Percentiles rank a stretch among this genome's conserved stretches.
phyloP scores from a whole-genome alignment of 495 filamentous ascomycete genomes.

The Hypoxylon fragiforme region DNA sequence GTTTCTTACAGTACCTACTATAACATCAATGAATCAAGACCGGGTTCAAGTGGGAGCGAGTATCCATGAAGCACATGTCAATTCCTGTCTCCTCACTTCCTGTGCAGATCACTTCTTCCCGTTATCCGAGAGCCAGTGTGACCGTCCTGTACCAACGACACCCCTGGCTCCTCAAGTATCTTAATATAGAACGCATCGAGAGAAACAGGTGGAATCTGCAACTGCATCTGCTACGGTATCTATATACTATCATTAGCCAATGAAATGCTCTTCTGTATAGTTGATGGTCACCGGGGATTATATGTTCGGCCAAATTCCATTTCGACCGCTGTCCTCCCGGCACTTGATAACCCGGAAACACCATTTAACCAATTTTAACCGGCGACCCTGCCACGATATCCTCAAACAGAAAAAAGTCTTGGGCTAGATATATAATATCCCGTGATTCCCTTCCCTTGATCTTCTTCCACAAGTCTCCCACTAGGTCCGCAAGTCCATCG shows the following conservation, averaged over 20 bases:
- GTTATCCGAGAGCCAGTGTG: constrained; percentile 15
- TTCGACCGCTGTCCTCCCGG: constrained; percentile 17
- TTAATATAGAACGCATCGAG: constrained; percentile 23
- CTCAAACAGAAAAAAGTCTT: constrained; percentile 11
- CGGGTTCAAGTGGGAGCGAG: background rate
- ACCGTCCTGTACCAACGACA: background rate
- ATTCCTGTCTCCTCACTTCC: background rate
- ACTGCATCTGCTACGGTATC: constrained; percentile 7
- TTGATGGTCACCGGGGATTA: constrained; percentile 8
- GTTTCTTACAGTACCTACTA: background rate
- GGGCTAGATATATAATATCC: constrained; percentile 20
- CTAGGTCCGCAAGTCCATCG: constrained; percentile 19
- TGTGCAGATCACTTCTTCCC: constrained; percentile 23
- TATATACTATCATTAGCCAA: constrained; percentile 10
- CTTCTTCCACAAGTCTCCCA: background rate
- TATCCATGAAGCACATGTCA: background rate
- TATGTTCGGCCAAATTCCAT: constrained; percentile 30
- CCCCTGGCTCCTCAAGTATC: constrained; percentile 5
- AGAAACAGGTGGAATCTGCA: background rate
- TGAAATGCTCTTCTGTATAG: background rate
- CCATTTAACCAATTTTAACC: constrained; percentile 31
- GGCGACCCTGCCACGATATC: constrained; percentile 17
- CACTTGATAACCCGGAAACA: constrained; percentile 9
- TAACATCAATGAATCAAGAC: background rate
- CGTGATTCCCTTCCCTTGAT: constrained; percentile 4